These are phyloP conservation scores for Lichina pygmaea DNA, from an alignment of 495 filamentous ascomycete species.

Conservation along the genomic window DNA sequence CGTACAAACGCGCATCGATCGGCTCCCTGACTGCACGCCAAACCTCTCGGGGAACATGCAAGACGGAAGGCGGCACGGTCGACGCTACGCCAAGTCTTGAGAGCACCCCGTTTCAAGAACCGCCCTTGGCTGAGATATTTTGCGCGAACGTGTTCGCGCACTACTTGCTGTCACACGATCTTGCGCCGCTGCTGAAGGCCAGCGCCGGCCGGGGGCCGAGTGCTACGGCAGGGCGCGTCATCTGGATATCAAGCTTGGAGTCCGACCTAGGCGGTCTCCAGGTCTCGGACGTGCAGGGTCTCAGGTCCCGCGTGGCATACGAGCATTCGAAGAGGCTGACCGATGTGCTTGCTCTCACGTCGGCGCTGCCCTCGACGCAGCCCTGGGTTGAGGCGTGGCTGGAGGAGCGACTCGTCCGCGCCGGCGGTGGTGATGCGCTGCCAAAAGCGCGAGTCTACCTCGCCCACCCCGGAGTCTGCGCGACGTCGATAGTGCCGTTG, in stretches of 20 bases:
- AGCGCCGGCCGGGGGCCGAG: conserved; percentile 6
- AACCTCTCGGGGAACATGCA: conserved; percentile 4
- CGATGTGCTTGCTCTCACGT: conserved; percentile 56
- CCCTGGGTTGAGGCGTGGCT: conserved; percentile 27
- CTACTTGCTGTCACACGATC: conserved; percentile 63
- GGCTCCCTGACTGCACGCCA: conserved; percentile 25
- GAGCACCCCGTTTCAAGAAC: conserved; percentile 12
- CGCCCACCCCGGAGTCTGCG: conserved; percentile 68
- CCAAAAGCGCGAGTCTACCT: conserved; percentile 36
- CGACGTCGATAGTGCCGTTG: conserved; percentile 52
- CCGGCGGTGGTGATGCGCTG: neutral
- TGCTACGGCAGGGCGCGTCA: conserved; percentile 27
- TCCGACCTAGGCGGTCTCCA: conserved; percentile 17
- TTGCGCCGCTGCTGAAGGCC: conserved; percentile 39
- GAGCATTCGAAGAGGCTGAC: conserved; percentile 67
- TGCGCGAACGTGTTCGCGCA: conserved; percentile 86
- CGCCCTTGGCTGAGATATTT: conserved; percentile 52
- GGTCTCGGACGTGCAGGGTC: conserved; percentile 54
- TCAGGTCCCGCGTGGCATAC: conserved; percentile 35
- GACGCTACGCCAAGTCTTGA: neutral
- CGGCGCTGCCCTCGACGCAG: conserved; percentile 31
- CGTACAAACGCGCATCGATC: conserved; percentile 34
- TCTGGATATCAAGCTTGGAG: conserved; percentile 72
- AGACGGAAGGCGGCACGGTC: neutral
- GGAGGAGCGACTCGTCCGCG: neutral